Evolutionary conservation across 1,284 basidiomycete species (phyloP), one percentile per base, ranked within the genome.

Genomic region (Ceratobasidium sp.): DNA sequence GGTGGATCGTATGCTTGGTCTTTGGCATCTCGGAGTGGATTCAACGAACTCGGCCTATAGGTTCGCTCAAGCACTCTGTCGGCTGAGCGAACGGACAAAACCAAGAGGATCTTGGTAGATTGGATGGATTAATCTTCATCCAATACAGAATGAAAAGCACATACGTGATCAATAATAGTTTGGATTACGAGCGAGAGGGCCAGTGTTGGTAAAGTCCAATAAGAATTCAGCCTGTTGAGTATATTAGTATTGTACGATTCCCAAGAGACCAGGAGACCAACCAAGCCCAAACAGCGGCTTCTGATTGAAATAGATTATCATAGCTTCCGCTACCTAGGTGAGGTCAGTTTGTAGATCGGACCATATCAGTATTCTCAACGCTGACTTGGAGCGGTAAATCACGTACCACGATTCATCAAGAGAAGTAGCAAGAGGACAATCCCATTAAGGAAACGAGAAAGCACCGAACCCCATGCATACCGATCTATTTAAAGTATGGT

Each of bases 1-100:
- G 60, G 60, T 8, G 60, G 60, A 29, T 64, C 60, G 49, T 64
- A 64, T n/a, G 60, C 47, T 5, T 35, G 29, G 25, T 64, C 60
- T n/a, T 64, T 64, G 34, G 29, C 31, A 47, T 64, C 60, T 29
- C 60, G 47, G 27, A 64, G 60, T 13, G 60, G 60, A 25, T 64
- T 47, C 7, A 64, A 47, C 17, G 42, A 2, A 17, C 43, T 50
- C 31, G 60, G 47, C 20, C 52, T 34, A 38, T 64, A 64, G 15
- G 60, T 52, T n/a, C 60, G 60, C 25, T 64, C 47, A 22, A 64
- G 47, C 20, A n/a, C 60, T n/a, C 22, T 4, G 49, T 64, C 47
- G 22, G 60, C 60, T 2, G 60, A 64, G 1, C 34, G 43, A 2
- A 64, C 60, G 17, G 60, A 42, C 8, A 64, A 17, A 17, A 64